Evolutionary conservation across 1,139 yeast species (phyloP).

Genomic region (Saccharomycopsis crataegensis): DNA sequence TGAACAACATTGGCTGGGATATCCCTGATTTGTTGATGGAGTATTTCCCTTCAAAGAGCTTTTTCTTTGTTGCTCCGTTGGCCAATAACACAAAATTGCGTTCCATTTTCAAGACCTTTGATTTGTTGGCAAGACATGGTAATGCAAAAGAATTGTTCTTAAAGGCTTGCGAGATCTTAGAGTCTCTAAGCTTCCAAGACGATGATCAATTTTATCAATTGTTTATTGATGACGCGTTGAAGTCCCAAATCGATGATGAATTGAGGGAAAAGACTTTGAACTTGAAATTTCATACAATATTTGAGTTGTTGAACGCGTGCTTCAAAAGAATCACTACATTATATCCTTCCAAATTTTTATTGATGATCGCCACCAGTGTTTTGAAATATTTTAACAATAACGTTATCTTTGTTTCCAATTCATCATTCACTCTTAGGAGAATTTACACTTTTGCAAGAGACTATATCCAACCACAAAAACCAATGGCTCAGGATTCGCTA

Average conservation of each 20-base stretch:
- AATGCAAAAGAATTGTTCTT: constrained; percentile 75
- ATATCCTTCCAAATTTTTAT: constrained; percentile 71
- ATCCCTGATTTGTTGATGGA: constrained; percentile 55
- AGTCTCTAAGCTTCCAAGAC: constrained; percentile 29
- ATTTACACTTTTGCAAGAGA: constrained; percentile 60
- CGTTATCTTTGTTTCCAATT: constrained; percentile 27
- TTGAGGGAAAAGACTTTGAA: constrained; percentile 36
- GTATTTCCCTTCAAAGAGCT: constrained; percentile 26
- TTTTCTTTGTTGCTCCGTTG: constrained; percentile 22
- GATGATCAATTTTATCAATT: constrained; percentile 6
- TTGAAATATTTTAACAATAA: constrained; percentile 43
- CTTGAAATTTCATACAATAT: constrained; percentile 52
- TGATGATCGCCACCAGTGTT: constrained; percentile 53
- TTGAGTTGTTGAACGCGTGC: constrained; percentile 52
- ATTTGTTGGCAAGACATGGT: constrained; percentile 54
- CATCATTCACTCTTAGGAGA: constrained; percentile 49
- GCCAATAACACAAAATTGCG: constrained; percentile 21
- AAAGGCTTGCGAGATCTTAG: constrained; percentile 57
- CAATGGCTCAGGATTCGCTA: constrained; percentile 24
- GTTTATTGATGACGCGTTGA: constrained; percentile 4
- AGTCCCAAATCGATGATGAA: constrained; percentile 18
- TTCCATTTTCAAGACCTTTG: constrained; percentile 43
- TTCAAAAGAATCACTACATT: constrained; percentile 48
- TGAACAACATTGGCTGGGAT: constrained; percentile 82
- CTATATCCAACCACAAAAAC: constrained; percentile 45